Evolutionary conservation across 208 protist species (phyloP).

Genomic region (Sergeia podlipaevii): DNA sequence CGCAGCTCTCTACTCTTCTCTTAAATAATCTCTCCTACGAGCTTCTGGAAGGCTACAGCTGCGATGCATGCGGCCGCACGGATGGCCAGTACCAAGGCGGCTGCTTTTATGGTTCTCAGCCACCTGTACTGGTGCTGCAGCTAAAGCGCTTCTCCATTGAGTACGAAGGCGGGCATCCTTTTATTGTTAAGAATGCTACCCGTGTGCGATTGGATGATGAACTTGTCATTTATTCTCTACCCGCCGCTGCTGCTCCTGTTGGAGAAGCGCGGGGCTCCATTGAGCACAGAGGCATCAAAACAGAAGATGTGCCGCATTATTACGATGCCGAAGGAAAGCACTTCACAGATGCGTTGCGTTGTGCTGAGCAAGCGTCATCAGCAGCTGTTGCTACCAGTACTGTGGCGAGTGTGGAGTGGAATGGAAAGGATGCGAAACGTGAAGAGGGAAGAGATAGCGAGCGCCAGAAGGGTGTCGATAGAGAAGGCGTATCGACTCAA

Average conservation of each 20-base stretch:
- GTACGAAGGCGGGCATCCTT: not conserved
- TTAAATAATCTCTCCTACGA: conserved; percentile 23
- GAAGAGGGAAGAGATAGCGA: not conserved
- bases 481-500: not conserved
- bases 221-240: conserved; percentile 17
- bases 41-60: conserved; percentile 52
- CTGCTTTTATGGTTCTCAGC: conserved; percentile 49
- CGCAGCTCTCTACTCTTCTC: not conserved
- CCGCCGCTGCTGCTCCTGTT: not conserved
- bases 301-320: not conserved
- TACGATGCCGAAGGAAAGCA: conserved; percentile 21
- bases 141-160: conserved; percentile 65
- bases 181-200: conserved; percentile 17
- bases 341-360: conserved; percentile 15
- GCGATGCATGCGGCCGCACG: conserved; percentile 47
- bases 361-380: not conserved
- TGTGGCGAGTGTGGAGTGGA: not conserved
- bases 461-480: conserved; percentile 1
- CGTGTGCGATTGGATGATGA: conserved; percentile 15
- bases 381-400: not conserved
- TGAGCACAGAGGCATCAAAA: not conserved
- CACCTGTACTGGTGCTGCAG: conserved; percentile 59
- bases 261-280: no score
- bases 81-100: conserved; percentile 47
- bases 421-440: not conserved